Percentiles rank a stretch among this genome's conserved stretches.
phyloP scores from a whole-genome alignment of 305 asterid species.

The Fraxinus xanthoxyloides region DNA sequence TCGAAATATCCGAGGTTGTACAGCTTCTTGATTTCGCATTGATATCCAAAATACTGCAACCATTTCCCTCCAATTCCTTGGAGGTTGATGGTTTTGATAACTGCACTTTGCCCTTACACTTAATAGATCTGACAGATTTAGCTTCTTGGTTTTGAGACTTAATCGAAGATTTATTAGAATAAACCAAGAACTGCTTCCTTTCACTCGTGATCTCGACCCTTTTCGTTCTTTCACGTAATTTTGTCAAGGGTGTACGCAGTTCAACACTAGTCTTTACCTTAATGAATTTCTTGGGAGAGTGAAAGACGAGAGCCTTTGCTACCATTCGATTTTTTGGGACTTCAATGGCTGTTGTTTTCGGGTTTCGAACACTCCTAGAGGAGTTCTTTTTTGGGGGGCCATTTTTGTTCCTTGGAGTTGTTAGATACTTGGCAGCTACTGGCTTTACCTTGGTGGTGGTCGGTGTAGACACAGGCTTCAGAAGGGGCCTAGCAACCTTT shows the following conservation, averaged over 20 bases:
- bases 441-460: slow-evolving; percentile 49
- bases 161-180: slow-evolving; percentile 36
- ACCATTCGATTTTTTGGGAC: slow-evolving; percentile 44
- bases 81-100: slow-evolving; percentile 24
- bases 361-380: slow-evolving; percentile 69
- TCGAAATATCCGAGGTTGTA: background rate
- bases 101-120: slow-evolving; percentile 36
- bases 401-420: slow-evolving; percentile 77
- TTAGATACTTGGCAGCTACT: slow-evolving; percentile 86
- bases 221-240: slow-evolving; percentile 59
- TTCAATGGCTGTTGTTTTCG: slow-evolving; percentile 39
- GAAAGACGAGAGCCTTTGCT: slow-evolving; percentile 63
- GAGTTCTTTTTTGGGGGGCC: slow-evolving; percentile 34
- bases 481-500: slow-evolving; percentile 35
- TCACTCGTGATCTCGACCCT: slow-evolving; percentile 69
- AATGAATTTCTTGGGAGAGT: slow-evolving; percentile 60
- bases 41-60: background rate
- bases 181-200: slow-evolving; percentile 40
- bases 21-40: background rate
- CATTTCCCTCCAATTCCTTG: slow-evolving; percentile 29
- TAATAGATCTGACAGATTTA: slow-evolving; percentile 32
- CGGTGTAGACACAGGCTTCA: slow-evolving; percentile 55
- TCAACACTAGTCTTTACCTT: slow-evolving; percentile 60
- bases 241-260: slow-evolving; percentile 56
- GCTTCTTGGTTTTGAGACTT: slow-evolving; percentile 27